Conservation (phyloP, 345 rosid genomes). For the Moricandia arvensis region DNA sequence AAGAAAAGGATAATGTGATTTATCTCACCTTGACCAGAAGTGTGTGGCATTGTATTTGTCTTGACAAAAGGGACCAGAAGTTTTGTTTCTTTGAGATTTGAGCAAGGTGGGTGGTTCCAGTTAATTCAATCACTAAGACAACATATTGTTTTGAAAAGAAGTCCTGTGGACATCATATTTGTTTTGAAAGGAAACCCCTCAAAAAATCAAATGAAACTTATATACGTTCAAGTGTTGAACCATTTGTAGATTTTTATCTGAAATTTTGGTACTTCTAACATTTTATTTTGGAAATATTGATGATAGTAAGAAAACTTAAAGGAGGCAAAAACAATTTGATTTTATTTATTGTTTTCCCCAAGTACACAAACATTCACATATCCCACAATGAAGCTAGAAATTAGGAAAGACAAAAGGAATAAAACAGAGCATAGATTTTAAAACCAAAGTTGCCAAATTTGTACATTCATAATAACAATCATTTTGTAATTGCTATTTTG, state of each 20-base stretch:
- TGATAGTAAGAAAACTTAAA: neutral
- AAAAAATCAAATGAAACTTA: neutral
- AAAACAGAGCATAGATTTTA: neutral
- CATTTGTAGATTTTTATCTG: neutral
- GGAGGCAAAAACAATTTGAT: slow-evolving; percentile 32
- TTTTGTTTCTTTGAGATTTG: neutral
- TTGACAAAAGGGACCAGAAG: neutral
- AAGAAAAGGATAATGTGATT: neutral
- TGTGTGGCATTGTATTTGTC: neutral
- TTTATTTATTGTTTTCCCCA: slow-evolving; percentile 24
- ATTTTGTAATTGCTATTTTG: slow-evolving; percentile 6
- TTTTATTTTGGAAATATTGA: neutral
- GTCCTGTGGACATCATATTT: neutral
- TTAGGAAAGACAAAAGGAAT: neutral
- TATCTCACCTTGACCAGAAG: neutral
- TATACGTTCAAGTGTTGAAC: neutral
- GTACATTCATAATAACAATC: slow-evolving; percentile 24
- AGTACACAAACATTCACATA: slow-evolving; percentile 26
- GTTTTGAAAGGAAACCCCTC: too few relatives aligned
- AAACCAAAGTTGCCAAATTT: slow-evolving; percentile 22
- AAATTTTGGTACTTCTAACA: neutral
- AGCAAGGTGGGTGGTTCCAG: slow-evolving; percentile 24
- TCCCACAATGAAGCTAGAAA: neutral
- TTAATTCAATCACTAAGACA: neutral
- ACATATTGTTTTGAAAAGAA: slow-evolving; percentile 15